These are phyloP conservation scores for Cutaneotrichosporon daszewskae DNA, from an alignment of 1,284 basidiomycete species.

Conservation along the genomic window DNA sequence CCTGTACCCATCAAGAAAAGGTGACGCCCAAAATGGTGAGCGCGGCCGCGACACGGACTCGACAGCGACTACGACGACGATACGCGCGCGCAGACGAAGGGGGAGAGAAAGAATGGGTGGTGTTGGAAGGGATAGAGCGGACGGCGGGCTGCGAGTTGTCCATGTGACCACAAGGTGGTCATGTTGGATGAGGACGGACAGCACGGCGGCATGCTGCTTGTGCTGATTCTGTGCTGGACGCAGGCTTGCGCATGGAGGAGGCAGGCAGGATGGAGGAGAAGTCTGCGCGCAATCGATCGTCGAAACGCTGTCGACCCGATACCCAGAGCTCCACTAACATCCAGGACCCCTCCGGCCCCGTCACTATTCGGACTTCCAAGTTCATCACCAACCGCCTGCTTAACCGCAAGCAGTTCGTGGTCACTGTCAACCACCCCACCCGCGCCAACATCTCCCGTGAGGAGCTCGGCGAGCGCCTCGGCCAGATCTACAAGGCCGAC, in stretches of 20 bases:
- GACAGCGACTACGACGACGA: constrained; percentile 3
- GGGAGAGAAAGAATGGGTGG: not conserved
- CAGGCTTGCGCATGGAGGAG: no score
- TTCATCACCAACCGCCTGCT: constrained; percentile 99
- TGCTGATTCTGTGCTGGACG: no score
- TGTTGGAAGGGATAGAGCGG: not conserved
- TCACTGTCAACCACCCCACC: constrained; percentile 93
- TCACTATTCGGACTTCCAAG: constrained; percentile 97
- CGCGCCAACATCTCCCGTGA: constrained; percentile 90
- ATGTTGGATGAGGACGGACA: no score
- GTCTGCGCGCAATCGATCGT: no score
- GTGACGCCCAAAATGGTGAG: constrained; percentile 40
- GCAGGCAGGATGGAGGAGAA: not conserved
- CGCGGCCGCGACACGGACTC: constrained; percentile 6
- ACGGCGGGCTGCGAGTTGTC: constrained; percentile 1
- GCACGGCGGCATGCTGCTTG: no score
- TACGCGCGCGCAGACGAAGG: not conserved
- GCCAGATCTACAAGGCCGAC: constrained; percentile 60
- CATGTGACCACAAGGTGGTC: no score
- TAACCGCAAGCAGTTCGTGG: constrained; percentile 77
- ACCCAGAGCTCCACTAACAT: not conserved
- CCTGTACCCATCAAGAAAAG: constrained; percentile 24
- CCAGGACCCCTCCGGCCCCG: constrained; percentile 73
- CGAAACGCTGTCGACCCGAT: no score
- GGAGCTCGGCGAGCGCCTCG: constrained; percentile 91